Evolutionary conservation across 2,329 filamentous ascomycete species (phyloP).

Genomic region (Colletotrichum sidae): DNA sequence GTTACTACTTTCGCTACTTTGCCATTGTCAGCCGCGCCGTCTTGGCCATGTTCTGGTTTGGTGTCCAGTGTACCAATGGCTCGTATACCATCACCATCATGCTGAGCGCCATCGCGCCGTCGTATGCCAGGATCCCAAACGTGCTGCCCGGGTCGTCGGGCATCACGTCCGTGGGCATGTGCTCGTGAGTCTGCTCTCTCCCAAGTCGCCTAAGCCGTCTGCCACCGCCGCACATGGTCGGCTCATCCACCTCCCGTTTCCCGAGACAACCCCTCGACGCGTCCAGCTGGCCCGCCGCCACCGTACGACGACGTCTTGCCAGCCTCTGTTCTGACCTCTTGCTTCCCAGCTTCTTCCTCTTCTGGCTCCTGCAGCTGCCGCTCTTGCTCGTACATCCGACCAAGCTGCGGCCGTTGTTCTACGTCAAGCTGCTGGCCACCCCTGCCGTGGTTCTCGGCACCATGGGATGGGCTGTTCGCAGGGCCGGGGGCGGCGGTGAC

Average conservation of each 20-base stretch:
- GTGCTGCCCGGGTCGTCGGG: constrained; percentile 61
- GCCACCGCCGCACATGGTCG: too few relatives aligned
- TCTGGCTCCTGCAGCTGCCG: constrained; percentile 65
- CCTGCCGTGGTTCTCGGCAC: constrained; percentile 36
- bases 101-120: constrained; percentile 63
- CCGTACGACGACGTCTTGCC: neutral
- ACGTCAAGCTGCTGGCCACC: constrained; percentile 56
- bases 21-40: constrained; percentile 54
- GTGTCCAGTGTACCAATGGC: constrained; percentile 61
- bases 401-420: constrained; percentile 63
- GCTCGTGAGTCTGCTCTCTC: constrained; percentile 22
- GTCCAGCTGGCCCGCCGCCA: too few relatives aligned
- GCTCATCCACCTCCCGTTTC: too few relatives aligned
- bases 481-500: constrained; percentile 38
- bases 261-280: too few relatives aligned
- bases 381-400: constrained; percentile 67
- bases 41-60: constrained; percentile 68
- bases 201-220: too few relatives aligned
- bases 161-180: constrained; percentile 53
- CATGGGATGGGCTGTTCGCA: constrained; percentile 38
- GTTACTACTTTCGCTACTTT: constrained; percentile 49
- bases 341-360: constrained; percentile 64
- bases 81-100: constrained; percentile 46
- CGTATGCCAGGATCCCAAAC: constrained; percentile 64
- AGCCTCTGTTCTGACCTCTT: constrained; percentile 1